Base-by-base conservation (phyloP, 1,284 basidiomycete species). In the Rhodotorula sp. region DNA sequence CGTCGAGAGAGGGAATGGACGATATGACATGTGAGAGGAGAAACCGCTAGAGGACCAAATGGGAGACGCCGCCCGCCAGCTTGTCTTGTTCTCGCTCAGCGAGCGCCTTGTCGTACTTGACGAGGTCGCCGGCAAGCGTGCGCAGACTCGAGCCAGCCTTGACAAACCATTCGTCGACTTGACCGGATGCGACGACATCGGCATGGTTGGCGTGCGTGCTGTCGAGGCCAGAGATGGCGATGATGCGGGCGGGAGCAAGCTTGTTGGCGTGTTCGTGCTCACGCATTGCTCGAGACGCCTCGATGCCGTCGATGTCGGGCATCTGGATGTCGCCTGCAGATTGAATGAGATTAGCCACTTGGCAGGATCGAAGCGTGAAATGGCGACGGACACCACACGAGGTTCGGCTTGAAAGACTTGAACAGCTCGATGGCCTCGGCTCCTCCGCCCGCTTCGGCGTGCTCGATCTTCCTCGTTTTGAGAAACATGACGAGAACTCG, bases 171-270 rank as follows among this genome's bases (percentile, higher is more conserved):
- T n/a, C 37, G 22, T 53, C 22, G 63, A 64, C 56, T 51, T 64
- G 62, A 3, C 63, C 63, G 15, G 26, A 44, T 3, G 37, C 31
- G 40, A 64, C 16, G 28, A 64, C 28, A 2, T 40, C 24, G 11
- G 24, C 30, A 31, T 64, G 56, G 22, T 51, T 31, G 48, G 44
- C 57, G 24, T 47, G 48, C 2, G 48, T 47, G 46, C n/a, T 30
- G 57, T 64, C 63, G 63, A 64, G 63, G 26, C 63, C 63, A 1
- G 56, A 59, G 51, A 64, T 26, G 28, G 57, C 57, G 51, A 64
- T 40, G 15, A 64, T 64, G 11, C 57, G 26, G 2, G 56, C 56
- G 3, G 2, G 37, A 2, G 50, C 10, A 40, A 51, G 48, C 16
- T n/a, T 22, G 11, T 40, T 4, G 20, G 30, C 15, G 9, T 9